A percentile compares a stretch with the other conserved stretches of the same genome.
Evolutionary conservation across 2,329 filamentous ascomycete genomes (phyloP).

Genomic region (Neofusicoccum laricinum): DNA sequence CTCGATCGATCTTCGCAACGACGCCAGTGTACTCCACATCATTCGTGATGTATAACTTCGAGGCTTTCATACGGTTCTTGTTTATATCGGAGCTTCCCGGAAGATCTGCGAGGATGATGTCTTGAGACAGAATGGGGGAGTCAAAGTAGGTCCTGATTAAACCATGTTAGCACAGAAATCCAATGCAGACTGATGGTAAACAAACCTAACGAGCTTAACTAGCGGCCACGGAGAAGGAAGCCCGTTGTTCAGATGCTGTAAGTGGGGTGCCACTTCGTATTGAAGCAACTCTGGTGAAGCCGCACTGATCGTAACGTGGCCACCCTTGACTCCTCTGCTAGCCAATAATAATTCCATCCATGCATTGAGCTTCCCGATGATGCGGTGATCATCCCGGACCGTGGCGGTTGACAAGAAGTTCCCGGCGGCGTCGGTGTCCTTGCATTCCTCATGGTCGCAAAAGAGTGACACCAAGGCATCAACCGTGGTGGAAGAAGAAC

Average conservation of each 20-base stretch:
- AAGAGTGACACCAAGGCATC: neutral
- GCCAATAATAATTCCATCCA: neutral
- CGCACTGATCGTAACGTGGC: neutral
- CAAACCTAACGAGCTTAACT: conserved; percentile 20
- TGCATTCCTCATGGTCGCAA: neutral
- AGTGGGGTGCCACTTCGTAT: neutral
- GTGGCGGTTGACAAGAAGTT: neutral
- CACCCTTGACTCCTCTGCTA: neutral
- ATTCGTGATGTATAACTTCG: conserved; percentile 20
- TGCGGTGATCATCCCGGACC: neutral
- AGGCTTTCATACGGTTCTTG: conserved; percentile 14
- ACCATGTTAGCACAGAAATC: neutral
- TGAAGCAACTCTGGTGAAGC: neutral
- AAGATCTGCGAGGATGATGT: conserved; percentile 22
- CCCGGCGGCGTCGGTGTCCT: neutral
- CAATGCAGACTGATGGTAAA: neutral
- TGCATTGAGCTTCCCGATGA: neutral
- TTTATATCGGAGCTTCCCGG: conserved; percentile 22
- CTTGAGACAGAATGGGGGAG: conserved; percentile 17
- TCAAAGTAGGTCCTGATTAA: conserved; percentile 12
- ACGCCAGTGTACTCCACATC: conserved; percentile 23
- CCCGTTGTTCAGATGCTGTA: neutral
- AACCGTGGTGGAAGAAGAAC: neutral
- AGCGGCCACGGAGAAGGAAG: conserved; percentile 24
- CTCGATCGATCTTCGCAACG: conserved; percentile 22